These are phyloP conservation scores for Brasilioporus rufonigricans DNA, from an alignment of 768 basidiomycete species.

Conservation along the genomic window DNA sequence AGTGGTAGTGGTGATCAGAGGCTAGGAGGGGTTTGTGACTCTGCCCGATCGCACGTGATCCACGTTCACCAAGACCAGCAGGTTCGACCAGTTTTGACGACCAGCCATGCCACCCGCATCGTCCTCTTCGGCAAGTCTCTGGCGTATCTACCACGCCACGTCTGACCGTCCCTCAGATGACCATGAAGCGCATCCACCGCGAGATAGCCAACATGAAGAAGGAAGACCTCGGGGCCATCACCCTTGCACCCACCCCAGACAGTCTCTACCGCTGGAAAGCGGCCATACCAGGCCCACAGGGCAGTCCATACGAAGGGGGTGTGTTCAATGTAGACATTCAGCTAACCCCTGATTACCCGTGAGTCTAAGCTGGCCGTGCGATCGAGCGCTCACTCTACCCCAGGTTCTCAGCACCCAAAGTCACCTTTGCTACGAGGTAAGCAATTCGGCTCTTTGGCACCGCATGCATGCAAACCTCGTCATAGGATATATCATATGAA, in stretches of 20 bases:
- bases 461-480: background rate
- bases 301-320: slow-evolving; percentile 80
- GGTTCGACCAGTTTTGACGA: too few species aligned
- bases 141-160: too few species aligned
- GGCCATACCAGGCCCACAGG: slow-evolving; percentile 77
- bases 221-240: slow-evolving; percentile 76
- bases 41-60: slow-evolving; percentile 25
- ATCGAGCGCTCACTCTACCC: background rate
- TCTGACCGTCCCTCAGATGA: slow-evolving; percentile 41
- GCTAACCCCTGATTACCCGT: slow-evolving; percentile 80
- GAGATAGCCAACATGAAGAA: slow-evolving; percentile 80
- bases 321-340: slow-evolving; percentile 66
- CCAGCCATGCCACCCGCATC: slow-evolving; percentile 24
- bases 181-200: slow-evolving; percentile 79
- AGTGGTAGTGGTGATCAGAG: too few species aligned
- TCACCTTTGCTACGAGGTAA: slow-evolving; percentile 71
- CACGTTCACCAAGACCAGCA: background rate
- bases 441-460: slow-evolving; percentile 10
- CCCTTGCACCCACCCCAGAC: slow-evolving; percentile 61
- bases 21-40: too few species aligned
- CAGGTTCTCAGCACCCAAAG: slow-evolving; percentile 79
- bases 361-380: background rate
- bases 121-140: slow-evolving; percentile 24
- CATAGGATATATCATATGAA: slow-evolving; percentile 88
- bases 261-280: slow-evolving; percentile 74